Conservation (phyloP, 805 yeast genomes). For the Lachancea meyersii region DNA sequence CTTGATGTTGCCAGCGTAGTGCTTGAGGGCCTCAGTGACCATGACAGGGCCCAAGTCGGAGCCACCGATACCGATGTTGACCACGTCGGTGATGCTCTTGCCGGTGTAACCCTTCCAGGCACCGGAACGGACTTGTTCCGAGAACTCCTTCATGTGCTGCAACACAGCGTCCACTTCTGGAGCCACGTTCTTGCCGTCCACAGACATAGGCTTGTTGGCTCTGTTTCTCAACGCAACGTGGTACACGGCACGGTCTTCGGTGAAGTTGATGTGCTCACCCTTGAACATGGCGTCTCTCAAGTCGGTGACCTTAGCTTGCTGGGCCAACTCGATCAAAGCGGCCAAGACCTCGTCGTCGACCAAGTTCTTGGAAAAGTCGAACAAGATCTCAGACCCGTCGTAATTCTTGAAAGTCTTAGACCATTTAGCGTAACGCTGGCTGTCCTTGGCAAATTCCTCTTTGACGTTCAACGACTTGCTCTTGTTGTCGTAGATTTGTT, state of each 20-base stretch:
- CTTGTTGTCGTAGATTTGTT: conserved; percentile 57
- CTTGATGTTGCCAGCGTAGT: conserved; percentile 67
- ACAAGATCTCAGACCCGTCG: conserved; percentile 83
- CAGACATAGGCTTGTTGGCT: conserved; percentile 73
- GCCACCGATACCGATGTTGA: conserved; percentile 98
- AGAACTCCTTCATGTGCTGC: conserved; percentile 94
- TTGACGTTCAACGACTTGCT: conserved; percentile 70
- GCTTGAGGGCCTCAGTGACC: conserved; percentile 97
- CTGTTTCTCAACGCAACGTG: conserved; percentile 97
- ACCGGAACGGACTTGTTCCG: conserved; percentile 85
- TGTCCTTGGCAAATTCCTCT: conserved; percentile 71
- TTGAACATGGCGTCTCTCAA: conserved; percentile 87
- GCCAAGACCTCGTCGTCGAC: conserved; percentile 75
- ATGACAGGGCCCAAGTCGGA: conserved; percentile 98
- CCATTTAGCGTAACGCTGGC: conserved; percentile 67
- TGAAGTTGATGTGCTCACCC: conserved; percentile 90
- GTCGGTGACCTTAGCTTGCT: conserved; percentile 79
- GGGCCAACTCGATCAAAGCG: conserved; percentile 69
- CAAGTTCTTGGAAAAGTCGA: conserved; percentile 93
- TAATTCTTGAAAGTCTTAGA: conserved; percentile 73
- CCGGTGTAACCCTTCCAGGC: conserved; percentile 97
- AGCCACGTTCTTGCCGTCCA: conserved; percentile 84
- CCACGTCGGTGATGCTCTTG: conserved; percentile 85
- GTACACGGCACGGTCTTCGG: conserved; percentile 95
- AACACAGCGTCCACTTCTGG: conserved; percentile 89